Percentiles rank a stretch among this genome's conserved stretches.
These are phyloP conservation scores for Boletus eberwhitei DNA, from an alignment of 768 basidiomycete genomes.

Conservation along the genomic window DNA sequence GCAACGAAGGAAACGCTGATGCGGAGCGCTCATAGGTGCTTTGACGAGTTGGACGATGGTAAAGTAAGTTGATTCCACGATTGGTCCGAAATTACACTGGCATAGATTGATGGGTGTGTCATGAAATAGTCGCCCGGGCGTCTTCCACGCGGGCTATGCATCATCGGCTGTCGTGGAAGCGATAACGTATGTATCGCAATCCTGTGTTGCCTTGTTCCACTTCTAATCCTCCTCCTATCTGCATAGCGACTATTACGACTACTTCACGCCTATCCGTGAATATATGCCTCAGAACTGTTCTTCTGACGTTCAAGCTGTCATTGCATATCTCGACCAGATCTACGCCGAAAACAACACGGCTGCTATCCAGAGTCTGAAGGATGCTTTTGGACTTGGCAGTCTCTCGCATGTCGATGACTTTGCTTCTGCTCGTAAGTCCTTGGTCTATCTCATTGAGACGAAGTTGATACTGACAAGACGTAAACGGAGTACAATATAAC, in stretches of 20 bases:
- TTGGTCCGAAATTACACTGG: background rate
- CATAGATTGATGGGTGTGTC: background rate
- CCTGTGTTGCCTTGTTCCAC: background rate
- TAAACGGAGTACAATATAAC: conserved; percentile 46
- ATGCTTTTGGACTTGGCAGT: conserved; percentile 53
- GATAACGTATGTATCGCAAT: conserved; percentile 34
- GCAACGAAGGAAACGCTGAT: background rate
- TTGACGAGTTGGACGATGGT: conserved; percentile 66
- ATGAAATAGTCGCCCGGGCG: conserved; percentile 34
- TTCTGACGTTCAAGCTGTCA: conserved; percentile 62
- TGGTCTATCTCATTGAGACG: background rate
- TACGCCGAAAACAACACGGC: conserved; percentile 42
- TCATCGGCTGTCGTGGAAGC: conserved; percentile 47
- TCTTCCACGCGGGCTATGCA: conserved; percentile 44
- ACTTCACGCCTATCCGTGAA: conserved; percentile 68
- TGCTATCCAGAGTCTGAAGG: conserved; percentile 54
- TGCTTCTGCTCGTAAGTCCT: conserved; percentile 48
- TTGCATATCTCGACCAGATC: conserved; percentile 57
- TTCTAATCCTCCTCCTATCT: background rate
- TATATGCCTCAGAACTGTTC: conserved; percentile 74
- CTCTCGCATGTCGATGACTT: conserved; percentile 65
- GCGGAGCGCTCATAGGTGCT: conserved; percentile 25
- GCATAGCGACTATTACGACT: conserved; percentile 36
- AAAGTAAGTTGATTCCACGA: conserved; percentile 40
- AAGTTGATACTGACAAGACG: conserved; percentile 20